phyloP scores from a whole-genome alignment of 345 rosid genomes.

The Syzygium grande region DNA sequence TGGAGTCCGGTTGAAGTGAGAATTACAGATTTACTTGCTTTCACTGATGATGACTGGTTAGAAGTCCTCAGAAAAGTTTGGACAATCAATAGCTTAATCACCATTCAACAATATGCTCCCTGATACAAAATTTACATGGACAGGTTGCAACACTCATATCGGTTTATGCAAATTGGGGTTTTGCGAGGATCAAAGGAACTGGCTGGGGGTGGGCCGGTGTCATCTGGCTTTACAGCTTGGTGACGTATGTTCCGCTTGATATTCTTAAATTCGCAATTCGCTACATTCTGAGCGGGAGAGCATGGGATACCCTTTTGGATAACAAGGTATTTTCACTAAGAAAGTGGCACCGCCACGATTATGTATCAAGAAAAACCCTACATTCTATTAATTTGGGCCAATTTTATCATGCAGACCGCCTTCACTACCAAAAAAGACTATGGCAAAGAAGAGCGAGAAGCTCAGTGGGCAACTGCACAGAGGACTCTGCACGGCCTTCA shows the following conservation, averaged over 20 bases:
- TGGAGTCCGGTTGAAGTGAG: neutral
- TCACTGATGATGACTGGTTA: neutral
- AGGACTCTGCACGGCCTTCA: conserved; percentile 94
- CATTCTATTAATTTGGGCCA: neutral
- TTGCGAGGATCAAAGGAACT: conserved; percentile 51
- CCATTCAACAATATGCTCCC: neutral
- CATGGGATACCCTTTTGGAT: conserved; percentile 71
- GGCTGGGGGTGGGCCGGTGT: conserved; percentile 99
- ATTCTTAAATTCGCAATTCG: conserved; percentile 63
- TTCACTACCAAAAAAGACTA: conserved; percentile 90
- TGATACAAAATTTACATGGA: neutral
- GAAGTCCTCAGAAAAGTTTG: neutral
- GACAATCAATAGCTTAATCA: neutral
- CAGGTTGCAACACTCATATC: conserved; percentile 80
- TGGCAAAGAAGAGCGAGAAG: conserved; percentile 88
- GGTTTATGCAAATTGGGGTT: conserved; percentile 77
- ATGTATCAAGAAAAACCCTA: neutral
- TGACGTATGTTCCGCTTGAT: conserved; percentile 73
- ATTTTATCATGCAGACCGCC: conserved; percentile 44
- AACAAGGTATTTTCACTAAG: conserved; percentile 46
- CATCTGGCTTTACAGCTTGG: conserved; percentile 76
- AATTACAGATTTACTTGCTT: neutral
- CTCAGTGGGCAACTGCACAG: conserved; percentile 94
- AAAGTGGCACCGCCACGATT: neutral
- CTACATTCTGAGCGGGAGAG: conserved; percentile 69